Conservation (phyloP, 768 basidiomycete species). For the Krasilnikovozyma curviuscula region DNA sequence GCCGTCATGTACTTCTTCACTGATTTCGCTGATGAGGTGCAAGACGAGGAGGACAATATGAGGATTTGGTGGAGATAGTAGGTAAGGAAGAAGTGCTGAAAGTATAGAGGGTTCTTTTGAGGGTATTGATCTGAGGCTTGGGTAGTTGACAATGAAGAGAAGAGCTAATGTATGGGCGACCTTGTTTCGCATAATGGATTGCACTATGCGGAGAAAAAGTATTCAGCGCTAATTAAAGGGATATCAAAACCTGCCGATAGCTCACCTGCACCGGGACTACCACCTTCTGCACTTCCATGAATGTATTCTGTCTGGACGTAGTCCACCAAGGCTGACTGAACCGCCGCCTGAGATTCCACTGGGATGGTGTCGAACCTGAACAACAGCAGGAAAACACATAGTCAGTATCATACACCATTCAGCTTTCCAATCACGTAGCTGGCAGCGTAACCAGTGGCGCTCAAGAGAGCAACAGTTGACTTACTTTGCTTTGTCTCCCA, state of each 20-base stretch:
- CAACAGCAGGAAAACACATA: conserved; percentile 13
- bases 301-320: conserved; percentile 83
- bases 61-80: conserved; percentile 44
- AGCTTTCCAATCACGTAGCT: too few relatives aligned
- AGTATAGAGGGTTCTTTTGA: conserved; percentile 22
- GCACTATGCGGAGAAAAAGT: conserved; percentile 13
- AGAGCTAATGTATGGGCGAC: conserved; percentile 25
- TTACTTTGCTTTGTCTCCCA: conserved; percentile 19
- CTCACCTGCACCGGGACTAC: conserved; percentile 43
- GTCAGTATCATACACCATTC: conserved; percentile 37
- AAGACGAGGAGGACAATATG: conserved; percentile 78
- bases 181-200: conserved; percentile 62
- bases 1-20: conserved; percentile 91
- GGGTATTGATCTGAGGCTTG: conserved; percentile 10
- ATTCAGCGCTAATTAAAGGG: background rate
- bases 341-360: conserved; percentile 18
- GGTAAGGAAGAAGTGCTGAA: conserved; percentile 17
- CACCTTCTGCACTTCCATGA: conserved; percentile 61
- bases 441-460: background rate
- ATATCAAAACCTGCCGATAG: background rate
- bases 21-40: conserved; percentile 81
- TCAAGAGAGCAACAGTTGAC: conserved; percentile 17
- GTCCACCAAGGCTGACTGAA: conserved; percentile 56
- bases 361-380: conserved; percentile 22
- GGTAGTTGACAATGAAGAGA: conserved; percentile 24